Evolutionary conservation across 805 yeast species (phyloP), one percentile per base, ranked within the genome.

Genomic region (Candida patagonica): DNA sequence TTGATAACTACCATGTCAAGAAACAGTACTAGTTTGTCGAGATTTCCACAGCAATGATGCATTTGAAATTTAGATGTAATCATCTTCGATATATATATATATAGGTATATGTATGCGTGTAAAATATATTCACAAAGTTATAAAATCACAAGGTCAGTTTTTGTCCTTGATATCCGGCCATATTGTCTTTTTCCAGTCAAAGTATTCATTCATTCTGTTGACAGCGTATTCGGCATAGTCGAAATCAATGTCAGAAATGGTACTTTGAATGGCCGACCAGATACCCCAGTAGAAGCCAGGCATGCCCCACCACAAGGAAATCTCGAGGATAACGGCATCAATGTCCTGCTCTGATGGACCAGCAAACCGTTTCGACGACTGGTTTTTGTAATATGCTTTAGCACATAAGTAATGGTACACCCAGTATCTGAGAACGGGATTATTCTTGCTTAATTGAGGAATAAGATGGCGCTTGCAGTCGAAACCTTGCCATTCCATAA

Each of bases 401-500:
- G 59, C 55, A n/a, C 64, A 59, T 29, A 81, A 60, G 51, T 81
- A 81, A 7, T 74, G 68, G 36, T 58, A 56, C 27, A 76, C 72
- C 89, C 89, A 81, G 23, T 58, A 57, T 2, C 72, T 62, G 53
- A 80, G 57, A 1, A 67, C 59, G 1, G 60, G 60, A 47, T 76
- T 74, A 2, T 53, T 42, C 6, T 43, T 46, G 0, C 64, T 42
- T 1, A 82, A 80, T 6, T 56, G 52, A 0, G 86, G 86, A 29
- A 81, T 78, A 6, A 70, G 70, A 9, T 66, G 56, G 19, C 71
- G 66, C 47, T 77, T 76, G 55, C 92, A 82, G 45, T 78, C 76
- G 50, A 80, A 80, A 2, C 92, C 92, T 55, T 81, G 92, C 98
- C 98, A 89, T 65, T 89, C 98, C 51, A 82, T 73, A 50, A 92